A percentile compares a stretch with the other conserved stretches of the same genome.
phyloP scores from a whole-genome alignment of 441 rosid species.

The Eruca vesicaria region DNA sequence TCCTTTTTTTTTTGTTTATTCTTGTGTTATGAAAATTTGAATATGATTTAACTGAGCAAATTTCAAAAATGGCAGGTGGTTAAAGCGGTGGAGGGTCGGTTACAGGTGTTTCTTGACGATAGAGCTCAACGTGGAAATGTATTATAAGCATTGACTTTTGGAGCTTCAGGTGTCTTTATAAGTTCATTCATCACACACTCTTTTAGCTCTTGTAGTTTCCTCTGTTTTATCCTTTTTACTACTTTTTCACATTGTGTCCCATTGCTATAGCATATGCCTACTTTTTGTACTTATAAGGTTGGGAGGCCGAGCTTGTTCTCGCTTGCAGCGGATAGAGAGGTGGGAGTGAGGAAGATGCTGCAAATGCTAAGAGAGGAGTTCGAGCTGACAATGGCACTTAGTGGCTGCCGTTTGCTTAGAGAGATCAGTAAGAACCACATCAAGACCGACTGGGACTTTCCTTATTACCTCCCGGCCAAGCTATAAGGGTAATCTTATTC shows the following conservation, averaged over 20 bases:
- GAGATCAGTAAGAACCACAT: conserved; percentile 35
- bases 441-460: neutral
- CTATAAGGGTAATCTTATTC: conserved; percentile 34
- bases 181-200: conserved; percentile 34
- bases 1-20: neutral
- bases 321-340: conserved; percentile 83
- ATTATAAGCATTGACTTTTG: conserved; percentile 93
- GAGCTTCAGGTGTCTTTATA: conserved; percentile 95
- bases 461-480: conserved; percentile 38
- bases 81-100: conserved; percentile 76
- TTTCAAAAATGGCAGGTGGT: conserved; percentile 51
- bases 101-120: conserved; percentile 93
- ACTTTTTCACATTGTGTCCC: too few species aligned
- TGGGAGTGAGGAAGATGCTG: conserved; percentile 76
- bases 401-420: conserved; percentile 79
- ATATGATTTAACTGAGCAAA: neutral
- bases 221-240: neutral
- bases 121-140: conserved; percentile 96
- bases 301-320: conserved; percentile 90
- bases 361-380: conserved; percentile 82
- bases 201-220: neutral
- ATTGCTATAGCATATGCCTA: neutral
- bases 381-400: conserved; percentile 93
- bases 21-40: neutral
- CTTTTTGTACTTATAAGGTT: neutral